Conservation (phyloP, 2,329 filamentous ascomycete genomes). For the Phyllosticta capitalensis region DNA sequence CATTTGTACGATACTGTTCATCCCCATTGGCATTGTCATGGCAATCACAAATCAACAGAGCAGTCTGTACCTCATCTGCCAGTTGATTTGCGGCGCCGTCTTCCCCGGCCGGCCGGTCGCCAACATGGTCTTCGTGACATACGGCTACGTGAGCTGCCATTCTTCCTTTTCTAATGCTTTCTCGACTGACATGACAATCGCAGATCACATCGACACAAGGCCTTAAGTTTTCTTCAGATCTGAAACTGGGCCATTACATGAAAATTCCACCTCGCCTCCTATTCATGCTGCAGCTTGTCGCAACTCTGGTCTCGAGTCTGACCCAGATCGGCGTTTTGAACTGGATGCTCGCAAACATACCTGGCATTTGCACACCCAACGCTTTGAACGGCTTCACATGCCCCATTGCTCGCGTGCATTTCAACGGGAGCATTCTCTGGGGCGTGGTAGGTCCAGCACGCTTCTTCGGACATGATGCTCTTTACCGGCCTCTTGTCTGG, state of each 20-base stretch:
- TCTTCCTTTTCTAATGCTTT: neutral
- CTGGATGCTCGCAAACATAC: conserved; percentile 78
- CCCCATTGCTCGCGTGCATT: conserved; percentile 77
- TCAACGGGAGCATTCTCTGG: conserved; percentile 85
- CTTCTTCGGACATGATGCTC: conserved; percentile 68
- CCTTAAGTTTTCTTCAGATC: conserved; percentile 77
- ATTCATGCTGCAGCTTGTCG: conserved; percentile 68
- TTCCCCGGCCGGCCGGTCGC: conserved; percentile 81
- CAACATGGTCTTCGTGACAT: conserved; percentile 90
- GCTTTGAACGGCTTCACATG: conserved; percentile 86
- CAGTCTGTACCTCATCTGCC: conserved; percentile 78
- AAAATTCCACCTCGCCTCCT: conserved; percentile 73
- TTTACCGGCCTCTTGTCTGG: conserved; percentile 70
- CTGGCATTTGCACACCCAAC: conserved; percentile 64
- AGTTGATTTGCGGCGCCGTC: conserved; percentile 70
- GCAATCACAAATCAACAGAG: conserved; percentile 85
- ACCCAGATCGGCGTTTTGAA: conserved; percentile 80
- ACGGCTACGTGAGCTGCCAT: conserved; percentile 53
- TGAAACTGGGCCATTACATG: conserved; percentile 85
- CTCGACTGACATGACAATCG: neutral
- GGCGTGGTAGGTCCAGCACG: conserved; percentile 74
- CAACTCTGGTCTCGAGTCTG: conserved; percentile 65
- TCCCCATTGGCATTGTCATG: conserved; percentile 88
- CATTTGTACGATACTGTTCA: conserved; percentile 74
- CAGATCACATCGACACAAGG: conserved; percentile 74